phyloP scores from a whole-genome alignment of 148 eudicot genomes.

The Spergularia bocconei region DNA sequence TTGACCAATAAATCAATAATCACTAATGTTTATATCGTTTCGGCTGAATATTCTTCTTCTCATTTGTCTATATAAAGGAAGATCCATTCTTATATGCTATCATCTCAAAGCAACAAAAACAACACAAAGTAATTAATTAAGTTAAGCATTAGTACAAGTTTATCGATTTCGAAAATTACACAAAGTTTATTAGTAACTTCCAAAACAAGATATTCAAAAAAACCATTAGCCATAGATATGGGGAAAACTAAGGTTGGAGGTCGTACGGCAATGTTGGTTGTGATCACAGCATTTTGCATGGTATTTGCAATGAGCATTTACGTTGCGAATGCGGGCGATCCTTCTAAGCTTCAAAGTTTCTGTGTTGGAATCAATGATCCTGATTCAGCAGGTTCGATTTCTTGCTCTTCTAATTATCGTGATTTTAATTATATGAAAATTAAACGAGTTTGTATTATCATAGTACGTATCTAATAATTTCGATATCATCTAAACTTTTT shows the following conservation, averaged over 20 bases:
- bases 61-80: conserved; percentile 1
- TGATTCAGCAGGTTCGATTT: conserved; percentile 2
- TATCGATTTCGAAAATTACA: background rate
- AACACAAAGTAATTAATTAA: background rate
- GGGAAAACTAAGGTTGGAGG: background rate
- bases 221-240: background rate
- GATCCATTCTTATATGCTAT: background rate
- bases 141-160: background rate
- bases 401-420: too few relatives aligned
- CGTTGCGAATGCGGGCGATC: conserved; percentile 12
- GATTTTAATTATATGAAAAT: too few relatives aligned
- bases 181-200: background rate
- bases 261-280: background rate
- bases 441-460: too few relatives aligned
- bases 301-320: conserved; percentile 11
- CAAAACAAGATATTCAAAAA: background rate
- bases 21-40: background rate
- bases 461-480: too few relatives aligned
- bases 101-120: background rate
- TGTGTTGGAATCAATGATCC: conserved; percentile 12
- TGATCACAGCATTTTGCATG: conserved; percentile 1
- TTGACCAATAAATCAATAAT: background rate
- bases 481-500: too few relatives aligned
- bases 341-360: conserved; percentile 14
- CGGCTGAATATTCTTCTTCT: background rate